Evolutionary conservation across 352 stramenopile species (phyloP).

Genomic region (Globisporangium solare): DNA sequence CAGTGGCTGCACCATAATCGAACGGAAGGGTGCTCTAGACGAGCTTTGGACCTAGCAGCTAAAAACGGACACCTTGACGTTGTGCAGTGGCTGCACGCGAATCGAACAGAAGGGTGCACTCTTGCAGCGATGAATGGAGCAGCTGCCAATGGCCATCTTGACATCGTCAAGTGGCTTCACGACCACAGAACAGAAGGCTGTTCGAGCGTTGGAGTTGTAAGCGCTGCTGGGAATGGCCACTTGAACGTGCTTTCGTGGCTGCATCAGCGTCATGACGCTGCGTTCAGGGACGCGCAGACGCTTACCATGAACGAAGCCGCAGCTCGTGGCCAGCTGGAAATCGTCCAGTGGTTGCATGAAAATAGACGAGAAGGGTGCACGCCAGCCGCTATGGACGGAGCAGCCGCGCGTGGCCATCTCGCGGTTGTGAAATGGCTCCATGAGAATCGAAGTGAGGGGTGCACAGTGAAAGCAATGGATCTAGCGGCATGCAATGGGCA

Average conservation of each 20-base stretch:
- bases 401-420: slow-evolving; percentile 27
- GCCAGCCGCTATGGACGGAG: slow-evolving; percentile 39
- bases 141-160: slow-evolving; percentile 36
- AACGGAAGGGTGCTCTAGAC: slow-evolving; percentile 27
- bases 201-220: slow-evolving; percentile 22
- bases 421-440: slow-evolving; percentile 44
- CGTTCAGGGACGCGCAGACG: slow-evolving; percentile 22
- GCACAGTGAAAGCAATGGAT: slow-evolving; percentile 50
- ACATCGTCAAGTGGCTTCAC: slow-evolving; percentile 54
- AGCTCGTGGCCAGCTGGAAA: slow-evolving; percentile 23
- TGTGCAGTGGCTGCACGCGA: slow-evolving; percentile 43
- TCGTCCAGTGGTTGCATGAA: slow-evolving; percentile 37
- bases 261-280: slow-evolving; percentile 18
- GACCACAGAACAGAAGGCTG: slow-evolving; percentile 36
- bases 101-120: slow-evolving; percentile 35
- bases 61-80: slow-evolving; percentile 45
- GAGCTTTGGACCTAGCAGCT: slow-evolving; percentile 45
- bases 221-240: slow-evolving; percentile 37
- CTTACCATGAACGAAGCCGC: slow-evolving; percentile 41
- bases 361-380: slow-evolving; percentile 32
- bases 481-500: slow-evolving; percentile 49
- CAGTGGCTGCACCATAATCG: slow-evolving; percentile 40
- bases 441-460: slow-evolving; percentile 28
- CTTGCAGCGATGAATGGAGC: slow-evolving; percentile 45
- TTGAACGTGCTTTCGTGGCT: slow-evolving; percentile 38